Percentiles rank a stretch among this genome's conserved stretches.
Conservation (phyloP, 2,329 filamentous ascomycete genomes). For the Teratosphaeria zuluensis region DNA sequence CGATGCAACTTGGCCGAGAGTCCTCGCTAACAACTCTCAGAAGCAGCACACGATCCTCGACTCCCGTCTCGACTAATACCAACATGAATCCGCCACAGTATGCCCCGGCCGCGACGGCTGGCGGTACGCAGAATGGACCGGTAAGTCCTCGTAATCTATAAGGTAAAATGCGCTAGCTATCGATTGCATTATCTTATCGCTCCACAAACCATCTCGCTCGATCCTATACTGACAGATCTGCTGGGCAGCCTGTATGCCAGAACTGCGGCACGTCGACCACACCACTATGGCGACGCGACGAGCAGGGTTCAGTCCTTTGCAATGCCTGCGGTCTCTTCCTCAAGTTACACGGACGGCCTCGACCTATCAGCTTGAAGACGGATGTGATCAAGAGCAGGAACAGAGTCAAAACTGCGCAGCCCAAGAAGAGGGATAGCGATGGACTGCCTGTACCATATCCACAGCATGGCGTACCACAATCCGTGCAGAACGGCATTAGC, state of each 20-base stretch:
- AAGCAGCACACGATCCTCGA: slow-evolving; percentile 18
- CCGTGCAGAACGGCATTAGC: slow-evolving; percentile 8
- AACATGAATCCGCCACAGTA: slow-evolving; percentile 54
- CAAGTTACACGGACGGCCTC: slow-evolving; percentile 86
- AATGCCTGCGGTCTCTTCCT: slow-evolving; percentile 97
- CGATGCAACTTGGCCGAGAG: background rate
- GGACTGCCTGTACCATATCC: slow-evolving; percentile 6
- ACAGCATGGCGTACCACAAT: slow-evolving; percentile 2
- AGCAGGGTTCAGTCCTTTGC: slow-evolving; percentile 89
- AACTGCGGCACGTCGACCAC: slow-evolving; percentile 95
- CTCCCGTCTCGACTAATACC: slow-evolving; percentile 14
- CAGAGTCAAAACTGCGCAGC: slow-evolving; percentile 81
- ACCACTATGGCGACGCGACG: slow-evolving; percentile 93
- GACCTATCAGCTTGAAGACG: slow-evolving; percentile 93
- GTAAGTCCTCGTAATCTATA: slow-evolving; percentile 33
- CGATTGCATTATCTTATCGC: slow-evolving; percentile 12
- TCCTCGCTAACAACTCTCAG: background rate
- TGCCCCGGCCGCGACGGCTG: slow-evolving; percentile 55
- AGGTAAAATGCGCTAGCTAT: slow-evolving; percentile 1
- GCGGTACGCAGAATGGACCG: slow-evolving; percentile 50
- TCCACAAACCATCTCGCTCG: slow-evolving; percentile 9
- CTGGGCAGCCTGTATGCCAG: slow-evolving; percentile 80
- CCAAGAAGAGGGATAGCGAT: slow-evolving; percentile 47
- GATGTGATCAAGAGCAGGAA: slow-evolving; percentile 99
- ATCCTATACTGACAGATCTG: slow-evolving; percentile 27